Evolutionary conservation across 1,284 basidiomycete species (phyloP).

Genomic region (Inonotus hispidus): DNA sequence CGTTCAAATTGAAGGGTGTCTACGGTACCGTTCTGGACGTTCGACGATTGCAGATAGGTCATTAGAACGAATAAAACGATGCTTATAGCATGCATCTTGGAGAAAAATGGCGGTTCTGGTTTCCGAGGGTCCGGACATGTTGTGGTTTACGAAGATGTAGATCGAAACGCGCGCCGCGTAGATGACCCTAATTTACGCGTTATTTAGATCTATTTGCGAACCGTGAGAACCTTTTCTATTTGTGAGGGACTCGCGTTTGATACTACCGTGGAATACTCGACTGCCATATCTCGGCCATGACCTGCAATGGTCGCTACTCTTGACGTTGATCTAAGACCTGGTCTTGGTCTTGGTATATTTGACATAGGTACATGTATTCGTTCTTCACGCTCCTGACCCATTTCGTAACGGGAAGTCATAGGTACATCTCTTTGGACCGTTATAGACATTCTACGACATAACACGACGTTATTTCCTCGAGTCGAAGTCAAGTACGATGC

Average conservation of each 20-base stretch:
- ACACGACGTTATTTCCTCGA: conserved; percentile 59
- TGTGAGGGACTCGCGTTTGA: not conserved
- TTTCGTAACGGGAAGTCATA: conserved; percentile 26
- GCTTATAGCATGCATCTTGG: conserved; percentile 66
- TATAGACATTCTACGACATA: conserved; percentile 64
- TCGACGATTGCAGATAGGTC: conserved; percentile 77
- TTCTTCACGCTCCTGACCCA: conserved; percentile 6
- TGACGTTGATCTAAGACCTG: conserved; percentile 74
- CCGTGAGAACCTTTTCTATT: not conserved
- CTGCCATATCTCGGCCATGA: not conserved
- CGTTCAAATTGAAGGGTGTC: not conserved
- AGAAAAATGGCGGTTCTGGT: conserved; percentile 33
- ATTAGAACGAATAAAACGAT: conserved; percentile 73
- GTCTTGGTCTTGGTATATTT: conserved; percentile 73
- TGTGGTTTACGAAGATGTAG: not conserved
- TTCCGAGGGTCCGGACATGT: not conserved
- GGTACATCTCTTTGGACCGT: conserved; percentile 80
- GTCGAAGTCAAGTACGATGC: conserved; percentile 82
- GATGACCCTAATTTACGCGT: not conserved
- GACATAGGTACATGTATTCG: conserved; percentile 50
- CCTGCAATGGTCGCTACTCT: conserved; percentile 54
- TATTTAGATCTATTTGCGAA: conserved; percentile 2
- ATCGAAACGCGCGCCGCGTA: not conserved
- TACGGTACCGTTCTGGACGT: conserved; percentile 66
- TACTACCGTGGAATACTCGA: no score